Evolutionary conservation across 2,329 filamentous ascomycete species (phyloP).

Genomic region (Aureobasidium uvarum): DNA sequence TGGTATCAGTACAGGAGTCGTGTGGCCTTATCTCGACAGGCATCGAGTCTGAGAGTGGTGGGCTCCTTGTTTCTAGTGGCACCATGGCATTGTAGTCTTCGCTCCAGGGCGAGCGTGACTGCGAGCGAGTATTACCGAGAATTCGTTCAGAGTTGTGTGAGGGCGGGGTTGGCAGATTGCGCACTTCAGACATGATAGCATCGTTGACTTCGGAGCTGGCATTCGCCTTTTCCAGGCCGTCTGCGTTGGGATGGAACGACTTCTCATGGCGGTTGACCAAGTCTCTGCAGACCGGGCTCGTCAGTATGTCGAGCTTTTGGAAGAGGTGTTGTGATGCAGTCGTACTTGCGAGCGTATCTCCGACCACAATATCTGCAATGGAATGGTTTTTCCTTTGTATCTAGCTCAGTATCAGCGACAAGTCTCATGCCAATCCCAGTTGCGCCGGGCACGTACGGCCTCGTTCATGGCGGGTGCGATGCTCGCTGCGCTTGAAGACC

Average conservation of each 20-base stretch:
- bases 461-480: neutral
- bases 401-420: neutral
- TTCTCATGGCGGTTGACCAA: slow-evolving; percentile 24
- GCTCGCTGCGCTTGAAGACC: neutral
- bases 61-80: neutral
- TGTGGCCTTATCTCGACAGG: neutral
- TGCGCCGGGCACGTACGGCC: neutral
- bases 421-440: neutral
- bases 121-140: neutral
- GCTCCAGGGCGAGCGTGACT: neutral
- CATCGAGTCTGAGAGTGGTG: neutral
- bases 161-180: neutral
- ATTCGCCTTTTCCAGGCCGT: neutral
- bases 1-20: too few relatives aligned
- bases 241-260: slow-evolving; percentile 22
- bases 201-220: neutral
- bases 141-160: too few relatives aligned
- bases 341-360: neutral
- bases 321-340: neutral
- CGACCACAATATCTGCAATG: neutral
- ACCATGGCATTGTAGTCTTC: neutral
- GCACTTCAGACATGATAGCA: neutral
- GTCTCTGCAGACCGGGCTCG: neutral
- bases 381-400: neutral
- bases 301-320: neutral